Conservation (phyloP, 2,329 filamentous ascomycete genomes). For the Diaporthe vexans region DNA sequence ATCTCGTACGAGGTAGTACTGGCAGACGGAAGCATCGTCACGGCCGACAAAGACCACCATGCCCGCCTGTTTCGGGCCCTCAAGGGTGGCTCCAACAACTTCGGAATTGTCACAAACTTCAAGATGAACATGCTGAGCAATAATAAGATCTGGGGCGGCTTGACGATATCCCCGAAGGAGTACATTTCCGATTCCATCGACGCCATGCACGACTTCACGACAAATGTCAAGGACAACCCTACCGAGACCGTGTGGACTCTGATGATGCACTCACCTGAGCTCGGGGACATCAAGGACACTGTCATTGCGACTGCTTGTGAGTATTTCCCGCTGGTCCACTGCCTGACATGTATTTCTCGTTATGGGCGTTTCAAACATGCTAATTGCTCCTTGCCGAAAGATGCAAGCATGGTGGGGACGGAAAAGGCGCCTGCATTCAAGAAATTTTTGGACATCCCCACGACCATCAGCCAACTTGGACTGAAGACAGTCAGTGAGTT, state of each 20-base stretch:
- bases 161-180: conserved; percentile 12
- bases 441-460: conserved; percentile 3
- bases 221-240: not conserved
- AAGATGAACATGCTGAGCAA: conserved; percentile 38
- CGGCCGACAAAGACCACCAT: conserved; percentile 2
- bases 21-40: conserved; percentile 11
- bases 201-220: conserved; percentile 4
- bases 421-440: conserved; percentile 14
- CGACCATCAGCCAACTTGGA: not conserved
- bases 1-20: conserved; percentile 30
- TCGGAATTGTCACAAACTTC: conserved; percentile 52
- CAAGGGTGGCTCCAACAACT: conserved; percentile 60
- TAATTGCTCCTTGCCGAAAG: not conserved
- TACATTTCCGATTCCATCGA: conserved; percentile 6
- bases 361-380: not conserved
- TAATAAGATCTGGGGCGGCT: conserved; percentile 17
- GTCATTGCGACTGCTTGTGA: conserved; percentile 14
- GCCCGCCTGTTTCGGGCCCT: conserved; percentile 48
- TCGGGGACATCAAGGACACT: not conserved
- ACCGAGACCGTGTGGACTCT: conserved; percentile 13
- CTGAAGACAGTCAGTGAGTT: conserved; percentile 18
- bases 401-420: conserved; percentile 13
- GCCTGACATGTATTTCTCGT: too few relatives aligned
- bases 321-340: not conserved
- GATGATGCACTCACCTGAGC: conserved; percentile 11